These are phyloP conservation scores for Pseudozyma thailandica DNA, from an alignment of 1,284 basidiomycete species.

Conservation along the genomic window DNA sequence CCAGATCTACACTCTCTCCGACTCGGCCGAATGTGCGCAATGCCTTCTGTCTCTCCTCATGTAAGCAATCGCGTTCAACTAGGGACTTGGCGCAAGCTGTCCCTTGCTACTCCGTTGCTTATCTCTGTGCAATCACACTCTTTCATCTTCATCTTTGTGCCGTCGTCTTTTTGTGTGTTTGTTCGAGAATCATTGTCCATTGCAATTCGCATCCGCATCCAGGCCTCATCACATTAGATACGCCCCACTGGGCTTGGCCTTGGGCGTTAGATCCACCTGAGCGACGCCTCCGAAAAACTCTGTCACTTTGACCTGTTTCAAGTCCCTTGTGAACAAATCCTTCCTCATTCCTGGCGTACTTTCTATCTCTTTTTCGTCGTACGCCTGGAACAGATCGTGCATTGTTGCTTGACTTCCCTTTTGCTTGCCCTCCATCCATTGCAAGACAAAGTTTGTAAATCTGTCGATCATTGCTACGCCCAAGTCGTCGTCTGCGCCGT, in stretches of 20 bases:
- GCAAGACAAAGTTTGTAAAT: slow-evolving; percentile 90
- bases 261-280: slow-evolving; percentile 75
- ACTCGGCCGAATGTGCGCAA: neutral
- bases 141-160: no score
- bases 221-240: slow-evolving; percentile 19
- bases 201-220: neutral
- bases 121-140: neutral
- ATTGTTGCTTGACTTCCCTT: slow-evolving; percentile 85
- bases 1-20: no score
- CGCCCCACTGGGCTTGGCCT: neutral
- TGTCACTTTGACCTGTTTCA: slow-evolving; percentile 81
- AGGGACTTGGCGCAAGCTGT: neutral
- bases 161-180: no score
- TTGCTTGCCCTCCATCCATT: slow-evolving; percentile 90
- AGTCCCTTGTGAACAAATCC: slow-evolving; percentile 80
- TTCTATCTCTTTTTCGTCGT: slow-evolving; percentile 79
- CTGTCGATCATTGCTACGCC: slow-evolving; percentile 95
- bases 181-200: neutral
- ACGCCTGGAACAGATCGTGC: slow-evolving; percentile 87
- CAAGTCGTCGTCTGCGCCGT: slow-evolving; percentile 90
- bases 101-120: no score
- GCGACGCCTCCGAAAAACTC: slow-evolving; percentile 96
- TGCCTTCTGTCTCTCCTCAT: no score
- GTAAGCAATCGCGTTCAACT: neutral
- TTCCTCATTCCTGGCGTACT: slow-evolving; percentile 88